Base-by-base conservation (phyloP, 305 asterid species). In the Lippia alba region DNA sequence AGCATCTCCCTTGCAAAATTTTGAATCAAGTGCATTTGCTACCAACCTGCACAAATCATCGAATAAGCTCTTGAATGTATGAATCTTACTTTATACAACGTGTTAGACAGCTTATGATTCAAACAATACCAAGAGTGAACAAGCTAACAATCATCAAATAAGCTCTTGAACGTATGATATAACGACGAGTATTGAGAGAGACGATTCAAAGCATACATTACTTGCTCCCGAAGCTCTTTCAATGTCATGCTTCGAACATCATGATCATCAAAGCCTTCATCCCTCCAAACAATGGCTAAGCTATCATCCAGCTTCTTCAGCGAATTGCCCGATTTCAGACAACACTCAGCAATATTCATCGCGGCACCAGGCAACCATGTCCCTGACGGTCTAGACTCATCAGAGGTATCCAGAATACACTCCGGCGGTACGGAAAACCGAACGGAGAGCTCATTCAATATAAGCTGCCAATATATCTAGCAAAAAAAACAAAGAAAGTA, bases 311-410 rank as follows among this genome's bases (percentile, higher is more conserved):
- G 72, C 87, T 87, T 88, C 73, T 84, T 84, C 63, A 76, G 71
- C 64, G 71, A 67, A 79, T 64, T 78, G 70, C 74, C 86, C 5
- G 91, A 62, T 66, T 74, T 71, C 81, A 94, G 81, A 83, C 99
- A 94, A 76, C 96, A 88, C 69, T 91, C 91, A 2, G 97, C 97
- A 70, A 94, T 85, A 78, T 91, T 94, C 72, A 94, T 75, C 39
- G 84, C 77, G 19, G 97, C 89, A 73, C 97, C 96, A 65, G 97
- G 91, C 70, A 94, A 83, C 99, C 99, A 94, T 40, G 84, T 87
- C 64, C 96, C 99, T 15, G 89, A 85, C 55, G 7, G 87, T 68
- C 78, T 89, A 70, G 87, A 79, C 72, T 79, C 78, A 73, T 88
- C 85, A 0, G 95, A 89, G 54, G 85, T 77, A 80, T 94, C 99